These are phyloP conservation scores for Nitzschia inconspicua DNA, from an alignment of 108 stramenopile species.

Conservation along the genomic window DNA sequence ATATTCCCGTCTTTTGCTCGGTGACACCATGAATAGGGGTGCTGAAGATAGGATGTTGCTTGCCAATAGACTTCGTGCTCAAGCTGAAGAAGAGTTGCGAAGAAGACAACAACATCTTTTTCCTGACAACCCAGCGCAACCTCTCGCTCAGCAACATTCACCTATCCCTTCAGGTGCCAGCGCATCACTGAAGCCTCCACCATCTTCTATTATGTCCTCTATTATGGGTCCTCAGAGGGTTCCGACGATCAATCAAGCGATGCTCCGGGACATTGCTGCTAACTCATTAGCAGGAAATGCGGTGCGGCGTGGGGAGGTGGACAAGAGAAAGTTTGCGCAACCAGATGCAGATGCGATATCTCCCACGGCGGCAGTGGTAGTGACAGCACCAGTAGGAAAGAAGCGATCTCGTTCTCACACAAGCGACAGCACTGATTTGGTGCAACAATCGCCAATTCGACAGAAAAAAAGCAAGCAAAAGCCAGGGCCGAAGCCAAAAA, in stretches of 20 bases:
- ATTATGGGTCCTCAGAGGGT: not conserved
- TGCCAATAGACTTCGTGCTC: conserved; percentile 12
- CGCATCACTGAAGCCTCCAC: not conserved
- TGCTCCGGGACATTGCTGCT: conserved; percentile 29
- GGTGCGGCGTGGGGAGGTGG: conserved; percentile 20
- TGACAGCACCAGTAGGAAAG: conserved; percentile 1
- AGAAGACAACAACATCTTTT: conserved; percentile 14
- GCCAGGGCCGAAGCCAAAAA: not conserved
- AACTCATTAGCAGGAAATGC: conserved; percentile 26
- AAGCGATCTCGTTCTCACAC: conserved; percentile 12
- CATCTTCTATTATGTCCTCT: not conserved
- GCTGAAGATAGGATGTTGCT: conserved; percentile 6
- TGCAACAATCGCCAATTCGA: too few species aligned
- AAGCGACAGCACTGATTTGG: conserved; percentile 11
- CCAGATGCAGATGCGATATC: conserved; percentile 3
- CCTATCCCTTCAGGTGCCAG: not conserved
- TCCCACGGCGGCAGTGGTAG: not conserved
- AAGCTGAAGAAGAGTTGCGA: conserved; percentile 25
- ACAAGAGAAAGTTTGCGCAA: conserved; percentile 24
- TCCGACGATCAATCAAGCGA: conserved; percentile 1
- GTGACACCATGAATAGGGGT: conserved; percentile 20
- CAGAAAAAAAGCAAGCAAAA: not conserved
- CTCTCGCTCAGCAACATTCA: conserved; percentile 1
- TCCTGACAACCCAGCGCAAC: not conserved
- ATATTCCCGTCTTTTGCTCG: conserved; percentile 24